A percentile compares a stretch with the other conserved stretches of the same genome.
phyloP scores from a whole-genome alignment of 2,329 filamentous ascomycete species.

The Pseudopyricularia javanii region DNA sequence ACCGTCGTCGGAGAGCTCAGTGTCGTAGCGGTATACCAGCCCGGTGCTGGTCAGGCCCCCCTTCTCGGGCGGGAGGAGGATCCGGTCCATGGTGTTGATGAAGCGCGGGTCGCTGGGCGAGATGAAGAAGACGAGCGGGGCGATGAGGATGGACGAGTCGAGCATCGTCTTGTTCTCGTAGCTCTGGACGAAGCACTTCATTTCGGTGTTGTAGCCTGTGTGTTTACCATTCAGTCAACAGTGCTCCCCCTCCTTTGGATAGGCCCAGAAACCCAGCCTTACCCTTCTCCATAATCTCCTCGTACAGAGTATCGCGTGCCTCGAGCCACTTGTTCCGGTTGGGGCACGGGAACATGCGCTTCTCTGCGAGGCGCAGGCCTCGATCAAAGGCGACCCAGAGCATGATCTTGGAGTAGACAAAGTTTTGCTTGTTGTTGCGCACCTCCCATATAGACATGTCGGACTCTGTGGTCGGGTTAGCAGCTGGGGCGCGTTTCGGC shows the following conservation, averaged over 20 bases:
- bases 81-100: slow-evolving; percentile 57
- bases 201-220: slow-evolving; percentile 54
- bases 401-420: slow-evolving; percentile 74
- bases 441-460: slow-evolving; percentile 84
- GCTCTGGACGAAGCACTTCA: slow-evolving; percentile 62
- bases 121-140: slow-evolving; percentile 70
- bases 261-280: background rate
- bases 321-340: slow-evolving; percentile 54
- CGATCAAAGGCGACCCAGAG: slow-evolving; percentile 73
- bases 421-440: slow-evolving; percentile 62
- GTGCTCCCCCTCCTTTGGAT: background rate
- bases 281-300: slow-evolving; percentile 66
- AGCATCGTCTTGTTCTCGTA: slow-evolving; percentile 60
- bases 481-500: background rate
- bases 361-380: slow-evolving; percentile 60
- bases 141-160: slow-evolving; percentile 65
- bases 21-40: slow-evolving; percentile 65
- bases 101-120: slow-evolving; percentile 68
- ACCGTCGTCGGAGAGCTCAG: slow-evolving; percentile 57
- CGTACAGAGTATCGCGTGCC: slow-evolving; percentile 56
- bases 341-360: slow-evolving; percentile 63
- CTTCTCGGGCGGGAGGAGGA: slow-evolving; percentile 60
- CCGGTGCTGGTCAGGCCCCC: slow-evolving; percentile 65
- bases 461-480: slow-evolving; percentile 27
- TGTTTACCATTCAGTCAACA: background rate